Conservation (phyloP, 208 protist genomes). For the Trypanosoma brucei region DNA sequence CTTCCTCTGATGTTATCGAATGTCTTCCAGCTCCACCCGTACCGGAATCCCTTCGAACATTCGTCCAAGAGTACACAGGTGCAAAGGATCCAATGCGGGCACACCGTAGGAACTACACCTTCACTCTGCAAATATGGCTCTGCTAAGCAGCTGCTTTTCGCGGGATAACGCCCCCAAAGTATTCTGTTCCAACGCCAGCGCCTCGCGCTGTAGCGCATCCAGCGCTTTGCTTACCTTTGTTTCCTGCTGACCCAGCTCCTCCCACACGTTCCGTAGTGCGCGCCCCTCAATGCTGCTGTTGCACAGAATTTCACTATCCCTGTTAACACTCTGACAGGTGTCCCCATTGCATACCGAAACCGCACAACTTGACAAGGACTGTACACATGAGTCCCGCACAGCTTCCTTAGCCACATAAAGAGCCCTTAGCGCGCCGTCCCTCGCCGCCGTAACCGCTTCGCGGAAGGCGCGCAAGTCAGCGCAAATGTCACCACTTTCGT, state of each 20-base stretch:
- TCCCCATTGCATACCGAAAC: not conserved
- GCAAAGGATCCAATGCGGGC: too few relatives aligned
- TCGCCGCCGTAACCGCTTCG: conserved; percentile 5
- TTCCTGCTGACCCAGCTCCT: conserved; percentile 9
- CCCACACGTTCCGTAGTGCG: not conserved
- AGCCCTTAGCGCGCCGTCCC: conserved; percentile 11
- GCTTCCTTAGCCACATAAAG: conserved; percentile 8
- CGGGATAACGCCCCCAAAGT: conserved; percentile 6
- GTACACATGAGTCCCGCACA: not conserved
- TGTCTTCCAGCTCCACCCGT: too few relatives aligned
- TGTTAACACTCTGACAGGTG: not conserved
- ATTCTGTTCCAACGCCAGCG: conserved; percentile 6
- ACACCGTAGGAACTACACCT: too few relatives aligned
- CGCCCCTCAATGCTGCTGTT: not conserved
- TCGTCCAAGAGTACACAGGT: too few relatives aligned
- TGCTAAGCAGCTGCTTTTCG: conserved; percentile 16
- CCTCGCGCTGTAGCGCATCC: conserved; percentile 10
- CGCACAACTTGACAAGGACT: not conserved
- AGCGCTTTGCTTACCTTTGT: conserved; percentile 5
- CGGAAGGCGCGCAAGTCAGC: conserved; percentile 16
- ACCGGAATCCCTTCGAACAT: too few relatives aligned
- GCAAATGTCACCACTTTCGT: conserved; percentile 1
- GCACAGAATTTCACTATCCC: not conserved
- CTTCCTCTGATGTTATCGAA: too few relatives aligned
- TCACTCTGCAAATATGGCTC: conserved; percentile 8